Evolutionary conservation across 2,329 filamentous ascomycete genomes (phyloP), one percentile per base, ranked within the genome.

Genomic region (Fusarium mangiferae): DNA sequence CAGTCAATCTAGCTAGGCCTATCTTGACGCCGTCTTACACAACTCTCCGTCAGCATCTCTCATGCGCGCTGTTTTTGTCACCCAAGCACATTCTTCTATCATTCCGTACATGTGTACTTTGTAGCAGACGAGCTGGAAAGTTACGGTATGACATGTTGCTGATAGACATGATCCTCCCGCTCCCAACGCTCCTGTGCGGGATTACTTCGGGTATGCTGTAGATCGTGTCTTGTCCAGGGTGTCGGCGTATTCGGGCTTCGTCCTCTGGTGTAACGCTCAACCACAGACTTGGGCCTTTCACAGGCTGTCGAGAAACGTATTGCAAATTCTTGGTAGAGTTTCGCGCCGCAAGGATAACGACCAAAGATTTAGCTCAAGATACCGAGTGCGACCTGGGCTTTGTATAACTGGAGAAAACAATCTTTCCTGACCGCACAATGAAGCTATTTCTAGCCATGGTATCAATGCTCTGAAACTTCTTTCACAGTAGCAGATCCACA

Each of bases 221-320:
- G 71, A 73, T 74, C 70, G 41, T 68, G 38, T 28, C 15, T 41
- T 38, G 38, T 28, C 49, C n/a, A 45, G 65, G 42, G 12, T 57
- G 39, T 52, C 30, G 39, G 45, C 45, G 64, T 68, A 58, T 56
- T 70, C 66, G 67, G 58, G 58, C 66, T 65, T 46, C 56, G 52
- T 36, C 28, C 20, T 41, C 51, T 70, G 48, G 67, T 70, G 59
- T 46, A 64, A 70, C 66, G 20, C 44, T 59, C n/a, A 65, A 70
- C 66, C 67, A 59, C 49, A 56, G 62, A 36, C 67, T 55, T 70
- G 67, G 66, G 66, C 42, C 66, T 54, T 66, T 70, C 66, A 38
- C 51, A 57, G 45, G 51, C 58, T 65, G 67, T 62, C 28, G 60
- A 22, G 60, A 33, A 70, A 60, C 67, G 66, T 70, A 39, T 60